Evolutionary conservation across 257 asterid species (phyloP), one percentile per base, ranked within the genome.

Genomic region (Penstemon barbatus): DNA sequence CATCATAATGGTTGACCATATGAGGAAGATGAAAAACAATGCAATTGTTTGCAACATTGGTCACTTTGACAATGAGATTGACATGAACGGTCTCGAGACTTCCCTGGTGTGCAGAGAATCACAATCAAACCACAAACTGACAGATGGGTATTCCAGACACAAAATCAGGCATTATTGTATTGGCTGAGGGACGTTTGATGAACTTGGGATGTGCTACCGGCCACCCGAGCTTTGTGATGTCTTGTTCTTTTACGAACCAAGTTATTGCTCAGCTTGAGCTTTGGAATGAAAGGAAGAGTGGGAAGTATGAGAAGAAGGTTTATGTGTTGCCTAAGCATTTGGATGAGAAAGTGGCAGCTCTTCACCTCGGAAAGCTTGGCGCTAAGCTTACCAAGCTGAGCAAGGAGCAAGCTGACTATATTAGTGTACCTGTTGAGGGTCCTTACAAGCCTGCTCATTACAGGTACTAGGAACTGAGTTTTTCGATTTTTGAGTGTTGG

Each of bases 31-130:
- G 91, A 85, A 85, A 65, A 82, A 82, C 76, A 82, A 82, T 15
- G 91, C 91, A 48, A 80, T 85, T 6, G 91, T 85, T n/a, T 85
- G 91, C 82, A 85, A 82, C 86, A 85, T 85, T 56, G 91, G 91
- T 2, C 91, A 85, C 80, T 85, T 85, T 25, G 88, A 85, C 79
- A 82, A 82, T 1, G 91, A 85, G 66, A 82, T 85, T 1, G 91
- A 85, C 67, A 80, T 85, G 88, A 81, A 44, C 0, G 91, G 88
- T 1, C 84, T 85, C 2, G 91, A 85, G 79, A 80, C 75, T 82
- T 40, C 80, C 90, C 90, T 0, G 88, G 90, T 4, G 81, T 82
- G 45, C 76, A 82, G 74, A 78, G 88, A 25, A 72, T 85, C 81
- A 75, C 82, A 38, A 85, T 85, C 18, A 85, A 85, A 79, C 91